Evolutionary conservation across 106 monocot genomes (phyloP).

Genomic region (Chionographis japonica): DNA sequence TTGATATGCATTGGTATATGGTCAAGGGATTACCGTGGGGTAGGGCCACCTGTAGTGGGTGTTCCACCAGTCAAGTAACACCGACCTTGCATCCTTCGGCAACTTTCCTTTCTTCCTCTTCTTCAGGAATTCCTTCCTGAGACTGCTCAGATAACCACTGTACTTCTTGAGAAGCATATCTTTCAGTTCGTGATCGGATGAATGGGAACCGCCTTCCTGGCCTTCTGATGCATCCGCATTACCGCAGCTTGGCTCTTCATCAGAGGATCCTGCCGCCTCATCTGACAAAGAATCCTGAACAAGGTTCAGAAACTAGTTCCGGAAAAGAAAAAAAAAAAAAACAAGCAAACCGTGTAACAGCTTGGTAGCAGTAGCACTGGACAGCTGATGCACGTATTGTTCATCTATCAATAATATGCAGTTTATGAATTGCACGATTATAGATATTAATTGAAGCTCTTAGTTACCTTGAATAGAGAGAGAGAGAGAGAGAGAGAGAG

Average conservation of each 20-base stretch:
- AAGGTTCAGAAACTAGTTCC: neutral
- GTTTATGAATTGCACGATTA: no score
- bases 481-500: neutral
- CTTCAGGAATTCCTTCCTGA: constrained; percentile 68
- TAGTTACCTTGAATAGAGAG: neutral
- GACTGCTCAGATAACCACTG: constrained; percentile 59
- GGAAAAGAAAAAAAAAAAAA: no score
- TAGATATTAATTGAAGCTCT: no score
- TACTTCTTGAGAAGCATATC: constrained; percentile 78
- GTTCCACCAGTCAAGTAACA: constrained; percentile 67
- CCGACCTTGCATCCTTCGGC: constrained; percentile 54
- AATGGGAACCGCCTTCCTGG: constrained; percentile 21
- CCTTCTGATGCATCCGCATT: constrained; percentile 34
- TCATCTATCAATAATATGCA: no score
- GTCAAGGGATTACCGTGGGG: constrained; percentile 45
- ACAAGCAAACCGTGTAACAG: no score
- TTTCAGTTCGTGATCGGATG: constrained; percentile 50
- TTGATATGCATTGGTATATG: no score
- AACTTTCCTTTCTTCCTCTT: constrained; percentile 76
- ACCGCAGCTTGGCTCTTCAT: constrained; percentile 48
- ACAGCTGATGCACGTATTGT: no score
- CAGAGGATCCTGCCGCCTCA: constrained; percentile 56
- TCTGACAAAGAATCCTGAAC: constrained; percentile 20
- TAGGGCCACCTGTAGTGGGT: constrained; percentile 71
- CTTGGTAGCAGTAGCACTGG: no score